Evolutionary conservation across 1,284 basidiomycete species (phyloP).

Genomic region (Ustilago lituana): DNA sequence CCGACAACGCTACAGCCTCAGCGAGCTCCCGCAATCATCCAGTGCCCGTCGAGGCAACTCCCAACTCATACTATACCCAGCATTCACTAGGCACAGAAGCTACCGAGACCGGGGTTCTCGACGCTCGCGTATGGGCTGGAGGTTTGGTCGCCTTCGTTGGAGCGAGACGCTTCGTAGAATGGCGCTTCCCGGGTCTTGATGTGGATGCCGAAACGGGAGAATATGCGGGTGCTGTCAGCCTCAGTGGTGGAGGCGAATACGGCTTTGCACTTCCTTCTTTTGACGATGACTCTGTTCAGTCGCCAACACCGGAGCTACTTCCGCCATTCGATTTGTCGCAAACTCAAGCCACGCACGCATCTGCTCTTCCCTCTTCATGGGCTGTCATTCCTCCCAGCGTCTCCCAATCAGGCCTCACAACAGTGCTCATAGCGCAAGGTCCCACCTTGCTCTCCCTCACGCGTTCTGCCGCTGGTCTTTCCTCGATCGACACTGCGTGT

Average conservation of each 20-base stretch:
- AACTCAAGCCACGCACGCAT: not conserved
- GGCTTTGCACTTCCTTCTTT: conserved; percentile 36
- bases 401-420: conserved; percentile 34
- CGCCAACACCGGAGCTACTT: conserved; percentile 24
- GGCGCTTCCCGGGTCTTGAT: conserved; percentile 77
- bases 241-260: conserved; percentile 32
- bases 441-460: conserved; percentile 43
- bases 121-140: conserved; percentile 83
- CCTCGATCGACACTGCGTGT: conserved; percentile 39
- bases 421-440: conserved; percentile 42
- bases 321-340: conserved; percentile 22
- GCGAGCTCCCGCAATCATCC: conserved; percentile 25
- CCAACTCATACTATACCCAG: conserved; percentile 81
- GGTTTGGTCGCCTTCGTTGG: conserved; percentile 88
- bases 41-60: conserved; percentile 47
- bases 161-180: conserved; percentile 80
- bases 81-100: conserved; percentile 85
- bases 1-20: conserved; percentile 11
- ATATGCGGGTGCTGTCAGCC: conserved; percentile 23
- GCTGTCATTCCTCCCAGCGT: conserved; percentile 32
- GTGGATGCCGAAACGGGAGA: conserved; percentile 35
- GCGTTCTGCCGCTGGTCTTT: conserved; percentile 37
- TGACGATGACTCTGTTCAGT: conserved; percentile 26
- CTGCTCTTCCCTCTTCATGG: conserved; percentile 42
- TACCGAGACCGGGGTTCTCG: conserved; percentile 80